Conservation (phyloP, 1,284 basidiomycete species). For the Tilletia horrida region DNA sequence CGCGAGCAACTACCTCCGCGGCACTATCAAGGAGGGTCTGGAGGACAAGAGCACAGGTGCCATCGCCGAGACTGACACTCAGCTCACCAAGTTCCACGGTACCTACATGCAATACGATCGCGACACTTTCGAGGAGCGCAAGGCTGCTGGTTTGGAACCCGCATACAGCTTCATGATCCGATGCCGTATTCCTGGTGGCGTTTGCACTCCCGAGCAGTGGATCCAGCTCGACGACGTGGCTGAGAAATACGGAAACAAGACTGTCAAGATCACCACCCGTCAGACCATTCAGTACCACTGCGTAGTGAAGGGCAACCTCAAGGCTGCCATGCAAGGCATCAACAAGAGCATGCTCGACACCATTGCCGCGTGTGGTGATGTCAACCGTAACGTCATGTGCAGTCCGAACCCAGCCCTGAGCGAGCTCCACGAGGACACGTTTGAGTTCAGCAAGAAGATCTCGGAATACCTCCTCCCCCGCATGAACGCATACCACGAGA, state of each 20-base stretch:
- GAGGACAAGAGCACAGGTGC: slow-evolving; percentile 82
- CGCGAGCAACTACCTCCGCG: slow-evolving; percentile 87
- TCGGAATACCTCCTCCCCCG: slow-evolving; percentile 84
- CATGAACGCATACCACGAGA: slow-evolving; percentile 95
- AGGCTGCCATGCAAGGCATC: slow-evolving; percentile 93
- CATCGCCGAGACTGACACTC: slow-evolving; percentile 81
- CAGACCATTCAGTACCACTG: slow-evolving; percentile 99
- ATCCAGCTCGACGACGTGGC: slow-evolving; percentile 90
- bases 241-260: slow-evolving; percentile 88
- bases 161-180: slow-evolving; percentile 99
- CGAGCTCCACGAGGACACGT: slow-evolving; percentile 78
- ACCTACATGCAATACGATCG: slow-evolving; percentile 72
- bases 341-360: slow-evolving; percentile 90
- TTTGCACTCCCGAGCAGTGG: slow-evolving; percentile 89
- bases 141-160: slow-evolving; percentile 86
- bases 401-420: slow-evolving; percentile 86
- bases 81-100: slow-evolving; percentile 98
- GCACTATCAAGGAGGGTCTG: slow-evolving; percentile 87
- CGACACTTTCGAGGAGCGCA: slow-evolving; percentile 93
- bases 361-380: slow-evolving; percentile 95
- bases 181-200: slow-evolving; percentile 89
- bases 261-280: slow-evolving; percentile 95
- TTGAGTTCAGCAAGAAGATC: slow-evolving; percentile 77
- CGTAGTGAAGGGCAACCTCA: slow-evolving; percentile 92
- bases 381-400: slow-evolving; percentile 89